A percentile compares a stretch with the other conserved stretches of the same genome.
Conservation (phyloP, 345 rosid species). For the Heritiera littoralis region DNA sequence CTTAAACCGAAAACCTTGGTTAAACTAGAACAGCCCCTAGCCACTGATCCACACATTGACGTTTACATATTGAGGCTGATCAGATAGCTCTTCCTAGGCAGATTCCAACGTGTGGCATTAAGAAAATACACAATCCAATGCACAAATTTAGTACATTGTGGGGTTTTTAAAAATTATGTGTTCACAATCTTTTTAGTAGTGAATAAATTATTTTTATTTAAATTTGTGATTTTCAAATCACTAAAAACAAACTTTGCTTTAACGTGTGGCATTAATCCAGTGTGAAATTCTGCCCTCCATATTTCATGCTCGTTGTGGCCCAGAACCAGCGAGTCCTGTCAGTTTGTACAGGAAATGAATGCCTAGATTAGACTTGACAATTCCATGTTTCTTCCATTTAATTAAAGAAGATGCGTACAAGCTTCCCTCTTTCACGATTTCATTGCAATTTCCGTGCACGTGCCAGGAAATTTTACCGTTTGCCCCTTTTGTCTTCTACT, state of each 20-base stretch:
- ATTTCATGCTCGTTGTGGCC: background rate
- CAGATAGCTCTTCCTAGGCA: background rate
- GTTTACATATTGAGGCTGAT: background rate
- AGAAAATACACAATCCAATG: too few relatives aligned
- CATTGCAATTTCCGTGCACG: background rate
- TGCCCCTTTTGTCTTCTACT: background rate
- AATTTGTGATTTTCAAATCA: too few relatives aligned
- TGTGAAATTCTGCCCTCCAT: background rate
- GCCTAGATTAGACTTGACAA: background rate
- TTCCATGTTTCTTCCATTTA: background rate
- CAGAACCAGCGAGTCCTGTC: slow-evolving; percentile 14
- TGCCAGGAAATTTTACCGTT: slow-evolving; percentile 2
- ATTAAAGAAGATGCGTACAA: background rate
- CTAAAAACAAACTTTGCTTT: too few relatives aligned
- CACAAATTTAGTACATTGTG: too few relatives aligned
- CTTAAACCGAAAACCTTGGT: too few relatives aligned
- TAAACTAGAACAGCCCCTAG: too few relatives aligned
- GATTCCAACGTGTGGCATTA: background rate
- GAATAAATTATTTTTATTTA: too few relatives aligned
- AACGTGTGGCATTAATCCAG: background rate
- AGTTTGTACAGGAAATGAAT: background rate
- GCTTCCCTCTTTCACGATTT: background rate
- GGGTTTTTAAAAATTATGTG: too few relatives aligned
- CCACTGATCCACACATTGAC: background rate
- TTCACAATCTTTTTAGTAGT: too few relatives aligned